phyloP scores from a whole-genome alignment of 179 eudicot species.

The Gypsophila paniculata region DNA sequence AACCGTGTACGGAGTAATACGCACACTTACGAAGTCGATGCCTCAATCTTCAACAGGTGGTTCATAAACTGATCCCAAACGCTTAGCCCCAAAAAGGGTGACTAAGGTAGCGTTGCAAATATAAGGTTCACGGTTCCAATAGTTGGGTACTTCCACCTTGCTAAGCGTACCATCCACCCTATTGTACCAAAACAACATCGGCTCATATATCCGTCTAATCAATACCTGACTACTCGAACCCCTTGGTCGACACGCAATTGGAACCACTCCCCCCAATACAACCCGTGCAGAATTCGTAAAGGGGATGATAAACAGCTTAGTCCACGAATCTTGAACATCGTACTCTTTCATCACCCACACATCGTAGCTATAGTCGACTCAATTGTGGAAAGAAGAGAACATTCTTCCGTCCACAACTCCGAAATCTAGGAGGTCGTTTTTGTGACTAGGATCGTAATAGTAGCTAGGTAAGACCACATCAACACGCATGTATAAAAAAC shows the following conservation, averaged over 20 bases:
- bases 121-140: neutral
- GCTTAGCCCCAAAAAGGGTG: neutral
- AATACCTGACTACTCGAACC: neutral
- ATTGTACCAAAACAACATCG: slow-evolving; percentile 5
- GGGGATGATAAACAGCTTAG: slow-evolving; percentile 11
- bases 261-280: no score
- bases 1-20: no score
- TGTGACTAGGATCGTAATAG: neutral
- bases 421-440: neutral
- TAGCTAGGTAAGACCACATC: slow-evolving; percentile 7
- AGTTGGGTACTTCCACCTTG: neutral
- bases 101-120: slow-evolving; percentile 3
- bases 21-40: no score
- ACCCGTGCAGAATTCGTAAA: no score
- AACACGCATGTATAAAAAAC: no score
- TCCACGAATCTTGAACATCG: slow-evolving; percentile 15
- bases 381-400: neutral
- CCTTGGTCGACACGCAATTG: neutral
- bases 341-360: slow-evolving; percentile 19
- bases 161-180: neutral
- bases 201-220: neutral
- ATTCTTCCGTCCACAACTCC: slow-evolving; percentile 11
- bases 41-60: neutral
- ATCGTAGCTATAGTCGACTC: neutral
- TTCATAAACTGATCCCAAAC: neutral